Conservation (phyloP, 805 yeast genomes). For the Ogataea thermomethanolica region DNA sequence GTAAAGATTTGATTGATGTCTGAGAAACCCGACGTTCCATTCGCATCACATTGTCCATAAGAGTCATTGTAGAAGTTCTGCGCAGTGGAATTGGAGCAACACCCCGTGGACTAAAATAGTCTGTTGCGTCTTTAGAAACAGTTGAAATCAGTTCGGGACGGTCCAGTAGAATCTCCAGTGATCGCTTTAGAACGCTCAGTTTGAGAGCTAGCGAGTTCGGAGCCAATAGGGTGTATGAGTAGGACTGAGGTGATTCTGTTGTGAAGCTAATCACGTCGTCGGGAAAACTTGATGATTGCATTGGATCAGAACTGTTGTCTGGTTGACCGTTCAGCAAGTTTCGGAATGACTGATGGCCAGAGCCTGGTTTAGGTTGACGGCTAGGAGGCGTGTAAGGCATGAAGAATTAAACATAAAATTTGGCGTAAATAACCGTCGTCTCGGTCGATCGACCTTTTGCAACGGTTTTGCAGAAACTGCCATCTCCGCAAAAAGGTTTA, state of each 20-base stretch:
- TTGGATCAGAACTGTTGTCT: not conserved
- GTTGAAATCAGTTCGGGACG: slow-evolving; percentile 43
- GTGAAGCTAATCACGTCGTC: slow-evolving; percentile 60
- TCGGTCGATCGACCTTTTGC: slow-evolving; percentile 5
- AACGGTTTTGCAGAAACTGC: no score
- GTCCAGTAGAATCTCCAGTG: slow-evolving; percentile 68
- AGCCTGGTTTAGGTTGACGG: slow-evolving; percentile 5
- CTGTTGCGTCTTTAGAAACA: slow-evolving; percentile 10
- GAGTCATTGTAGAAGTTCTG: slow-evolving; percentile 17
- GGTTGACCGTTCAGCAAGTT: not conserved
- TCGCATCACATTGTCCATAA: slow-evolving; percentile 28
- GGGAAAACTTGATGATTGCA: not conserved
- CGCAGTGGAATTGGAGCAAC: slow-evolving; percentile 8
- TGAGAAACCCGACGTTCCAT: slow-evolving; percentile 43
- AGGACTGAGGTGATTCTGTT: slow-evolving; percentile 77
- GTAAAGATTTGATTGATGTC: slow-evolving; percentile 21
- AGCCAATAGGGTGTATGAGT: slow-evolving; percentile 77
- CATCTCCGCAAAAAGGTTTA: no score
- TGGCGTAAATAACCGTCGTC: slow-evolving; percentile 11
- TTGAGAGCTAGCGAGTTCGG: slow-evolving; percentile 78
- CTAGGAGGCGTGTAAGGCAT: slow-evolving; percentile 14
- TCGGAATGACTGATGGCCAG: slow-evolving; percentile 5
- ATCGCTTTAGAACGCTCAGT: slow-evolving; percentile 68
- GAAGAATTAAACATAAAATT: slow-evolving; percentile 8
- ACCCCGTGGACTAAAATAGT: not conserved